A percentile compares a stretch with the other conserved stretches of the same genome.
phyloP scores from a whole-genome alignment of 2,329 filamentous ascomycete genomes.

The Pseudocercospora fijiensis region DNA sequence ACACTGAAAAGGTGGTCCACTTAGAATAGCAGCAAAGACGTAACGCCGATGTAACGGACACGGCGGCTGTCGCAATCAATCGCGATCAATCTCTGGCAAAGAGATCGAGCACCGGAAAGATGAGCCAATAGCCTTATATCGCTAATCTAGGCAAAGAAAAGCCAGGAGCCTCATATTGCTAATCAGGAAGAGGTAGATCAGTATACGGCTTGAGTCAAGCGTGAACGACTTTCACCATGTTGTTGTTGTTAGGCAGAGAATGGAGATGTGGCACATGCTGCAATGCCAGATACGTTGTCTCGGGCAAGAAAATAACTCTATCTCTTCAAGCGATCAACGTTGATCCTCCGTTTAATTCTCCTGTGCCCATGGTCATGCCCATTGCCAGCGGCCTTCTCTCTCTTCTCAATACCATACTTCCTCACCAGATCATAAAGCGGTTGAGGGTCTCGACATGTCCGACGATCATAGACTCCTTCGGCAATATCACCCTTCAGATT shows the following conservation, averaged over 20 bases:
- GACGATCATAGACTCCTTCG: neutral
- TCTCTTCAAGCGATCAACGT: neutral
- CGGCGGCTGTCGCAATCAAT: too few species aligned
- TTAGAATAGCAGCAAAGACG: neutral
- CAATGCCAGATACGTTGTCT: too few species aligned
- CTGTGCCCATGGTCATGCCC: constrained; percentile 3
- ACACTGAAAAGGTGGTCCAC: neutral
- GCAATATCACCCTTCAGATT: constrained; percentile 1
- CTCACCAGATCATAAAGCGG: constrained; percentile 2
- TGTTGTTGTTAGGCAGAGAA: too few species aligned
- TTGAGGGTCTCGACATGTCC: neutral
- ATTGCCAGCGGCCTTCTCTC: neutral
- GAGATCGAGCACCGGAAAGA: too few species aligned
- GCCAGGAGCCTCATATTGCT: too few species aligned
- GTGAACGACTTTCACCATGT: too few species aligned
- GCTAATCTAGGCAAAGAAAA: too few species aligned
- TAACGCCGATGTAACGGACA: neutral
- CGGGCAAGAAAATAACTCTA: neutral
- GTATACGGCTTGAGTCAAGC: too few species aligned
- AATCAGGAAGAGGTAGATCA: too few species aligned
- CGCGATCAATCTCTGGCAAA: too few species aligned
- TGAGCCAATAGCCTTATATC: too few species aligned
- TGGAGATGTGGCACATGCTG: too few species aligned
- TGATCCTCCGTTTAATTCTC: neutral
- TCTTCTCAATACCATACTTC: neutral